phyloP scores from a whole-genome alignment of 2,329 filamentous ascomycete species.

The Ophiostoma tasmaniense region DNA sequence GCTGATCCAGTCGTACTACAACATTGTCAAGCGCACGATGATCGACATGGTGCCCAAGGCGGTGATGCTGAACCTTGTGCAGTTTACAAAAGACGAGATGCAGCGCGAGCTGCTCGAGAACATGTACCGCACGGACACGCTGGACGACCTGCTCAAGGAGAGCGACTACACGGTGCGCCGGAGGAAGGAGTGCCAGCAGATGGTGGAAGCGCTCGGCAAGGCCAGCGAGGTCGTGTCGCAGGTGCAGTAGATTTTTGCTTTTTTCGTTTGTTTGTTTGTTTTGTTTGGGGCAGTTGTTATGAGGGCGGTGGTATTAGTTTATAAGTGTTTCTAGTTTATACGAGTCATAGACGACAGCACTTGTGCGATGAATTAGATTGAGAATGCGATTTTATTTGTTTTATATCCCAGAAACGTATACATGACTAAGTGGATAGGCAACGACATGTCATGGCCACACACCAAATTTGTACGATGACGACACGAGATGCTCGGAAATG shows the following conservation, averaged over 20 bases:
- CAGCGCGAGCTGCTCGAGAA: conserved; percentile 93
- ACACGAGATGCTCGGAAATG: not conserved
- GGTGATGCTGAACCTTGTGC: conserved; percentile 93
- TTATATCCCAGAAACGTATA: not conserved
- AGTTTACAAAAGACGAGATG: conserved; percentile 98
- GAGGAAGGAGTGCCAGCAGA: conserved; percentile 97
- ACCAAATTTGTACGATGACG: not conserved
- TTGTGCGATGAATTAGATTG: not conserved
- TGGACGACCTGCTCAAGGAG: conserved; percentile 94
- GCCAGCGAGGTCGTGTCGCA: conserved; percentile 94
- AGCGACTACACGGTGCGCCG: conserved; percentile 92
- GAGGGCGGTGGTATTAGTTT: not conserved
- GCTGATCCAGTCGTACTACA: conserved; percentile 93
- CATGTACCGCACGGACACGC: conserved; percentile 85
- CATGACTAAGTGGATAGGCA: not conserved
- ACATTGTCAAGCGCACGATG: conserved; percentile 96
- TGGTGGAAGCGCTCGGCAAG: conserved; percentile 87
- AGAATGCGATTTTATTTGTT: not conserved
- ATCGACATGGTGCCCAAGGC: conserved; percentile 99
- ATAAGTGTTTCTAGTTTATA: not conserved
- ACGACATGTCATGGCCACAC: not conserved
- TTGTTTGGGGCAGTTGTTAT: not conserved
- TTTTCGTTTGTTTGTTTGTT: no score
- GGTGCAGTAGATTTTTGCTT: conserved; percentile 42
- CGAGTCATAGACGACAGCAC: not conserved